These are phyloP conservation scores for Conringia planisiliqua DNA, from an alignment of 345 rosid genomes.

Conservation along the genomic window DNA sequence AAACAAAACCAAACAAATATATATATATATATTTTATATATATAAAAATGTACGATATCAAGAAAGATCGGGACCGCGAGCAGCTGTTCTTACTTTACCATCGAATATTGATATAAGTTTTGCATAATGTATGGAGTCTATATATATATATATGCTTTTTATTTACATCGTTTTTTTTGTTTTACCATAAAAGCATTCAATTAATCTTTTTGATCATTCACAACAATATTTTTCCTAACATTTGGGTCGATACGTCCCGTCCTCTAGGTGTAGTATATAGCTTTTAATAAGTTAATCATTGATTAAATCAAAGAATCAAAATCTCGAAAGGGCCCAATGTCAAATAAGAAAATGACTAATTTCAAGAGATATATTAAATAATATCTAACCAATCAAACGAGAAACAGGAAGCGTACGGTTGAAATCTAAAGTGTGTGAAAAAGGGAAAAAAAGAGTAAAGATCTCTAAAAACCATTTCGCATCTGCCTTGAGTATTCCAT, in stretches of 20 bases:
- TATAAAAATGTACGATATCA: neutral
- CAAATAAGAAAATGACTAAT: neutral
- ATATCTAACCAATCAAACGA: neutral
- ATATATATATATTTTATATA: neutral
- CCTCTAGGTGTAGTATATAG: neutral
- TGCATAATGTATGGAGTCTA: neutral
- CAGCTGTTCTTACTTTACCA: neutral
- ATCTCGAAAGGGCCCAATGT: neutral
- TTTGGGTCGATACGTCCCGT: neutral
- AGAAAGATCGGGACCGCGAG: neutral
- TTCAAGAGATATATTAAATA: neutral
- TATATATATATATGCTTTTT: neutral
- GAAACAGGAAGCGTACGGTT: neutral
- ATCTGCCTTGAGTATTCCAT: neutral
- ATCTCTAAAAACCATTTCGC: neutral
- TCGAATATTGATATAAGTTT: neutral
- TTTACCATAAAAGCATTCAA: neutral
- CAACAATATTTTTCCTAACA: neutral
- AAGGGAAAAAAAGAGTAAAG: neutral
- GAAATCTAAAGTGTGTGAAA: neutral
- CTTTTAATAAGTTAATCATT: neutral
- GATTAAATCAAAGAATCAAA: neutral
- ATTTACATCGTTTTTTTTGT: neutral
- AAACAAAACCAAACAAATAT: neutral
- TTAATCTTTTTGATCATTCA: neutral